Percentiles rank a stretch among this genome's conserved stretches.
phyloP scores from a whole-genome alignment of 2,329 filamentous ascomycete genomes.

The Talaromyces sp. region DNA sequence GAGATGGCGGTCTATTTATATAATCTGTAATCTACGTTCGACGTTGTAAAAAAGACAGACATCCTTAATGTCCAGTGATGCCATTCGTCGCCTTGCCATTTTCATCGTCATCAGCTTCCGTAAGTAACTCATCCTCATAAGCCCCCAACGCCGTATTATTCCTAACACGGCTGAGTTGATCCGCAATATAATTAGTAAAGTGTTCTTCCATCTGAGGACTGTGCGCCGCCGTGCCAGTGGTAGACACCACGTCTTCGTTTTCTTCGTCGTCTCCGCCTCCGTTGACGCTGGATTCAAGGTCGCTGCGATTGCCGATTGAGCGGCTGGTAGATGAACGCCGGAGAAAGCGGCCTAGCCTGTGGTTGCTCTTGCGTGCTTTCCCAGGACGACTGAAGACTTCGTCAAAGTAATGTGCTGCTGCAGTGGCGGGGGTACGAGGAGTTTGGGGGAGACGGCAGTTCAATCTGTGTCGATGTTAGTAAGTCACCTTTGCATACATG shows the following conservation, averaged over 20 bases:
- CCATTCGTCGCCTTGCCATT: not conserved
- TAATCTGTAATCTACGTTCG: too few relatives aligned
- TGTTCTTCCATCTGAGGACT: constrained; percentile 59
- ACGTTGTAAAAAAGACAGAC: too few relatives aligned
- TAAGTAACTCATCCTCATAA: constrained; percentile 60
- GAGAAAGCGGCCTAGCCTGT: constrained; percentile 45
- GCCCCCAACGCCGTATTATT: constrained; percentile 49
- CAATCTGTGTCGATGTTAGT: constrained; percentile 49
- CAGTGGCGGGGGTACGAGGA: constrained; percentile 76
- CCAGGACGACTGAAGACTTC: constrained; percentile 65
- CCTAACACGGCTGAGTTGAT: constrained; percentile 70
- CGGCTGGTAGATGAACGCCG: constrained; percentile 76
- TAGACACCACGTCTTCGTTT: constrained; percentile 30
- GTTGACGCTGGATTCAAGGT: constrained; percentile 55
- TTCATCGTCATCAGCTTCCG: constrained; percentile 48
- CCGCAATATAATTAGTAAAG: constrained; percentile 73
- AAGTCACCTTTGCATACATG: not conserved
- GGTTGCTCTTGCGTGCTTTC: constrained; percentile 29
- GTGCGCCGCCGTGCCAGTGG: not conserved
- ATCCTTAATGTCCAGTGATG: not conserved
- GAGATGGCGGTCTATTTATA: not conserved
- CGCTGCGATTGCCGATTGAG: constrained; percentile 77
- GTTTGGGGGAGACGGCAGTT: constrained; percentile 90
- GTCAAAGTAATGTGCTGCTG: constrained; percentile 91
- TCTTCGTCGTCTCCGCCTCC: constrained; percentile 29